Percentiles rank a stretch among this genome's conserved stretches.
phyloP scores from a whole-genome alignment of 2,329 filamentous ascomycete species.

The Aspergillus tamarii region DNA sequence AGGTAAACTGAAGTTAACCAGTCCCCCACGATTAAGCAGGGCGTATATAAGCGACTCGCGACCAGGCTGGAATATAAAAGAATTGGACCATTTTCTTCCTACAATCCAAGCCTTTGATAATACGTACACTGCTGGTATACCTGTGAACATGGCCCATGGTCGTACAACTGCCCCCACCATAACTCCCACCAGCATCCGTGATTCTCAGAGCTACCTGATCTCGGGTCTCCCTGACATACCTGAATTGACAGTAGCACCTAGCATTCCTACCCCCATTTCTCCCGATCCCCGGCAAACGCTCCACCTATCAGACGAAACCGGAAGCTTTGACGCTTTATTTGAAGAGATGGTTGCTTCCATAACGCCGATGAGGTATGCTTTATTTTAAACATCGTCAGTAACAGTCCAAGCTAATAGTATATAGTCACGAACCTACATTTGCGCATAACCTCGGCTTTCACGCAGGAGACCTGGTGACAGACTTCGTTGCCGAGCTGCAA shows the following conservation, averaged over 20 bases:
- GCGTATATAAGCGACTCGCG: background rate
- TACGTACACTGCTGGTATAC: background rate
- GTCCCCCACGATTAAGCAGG: too few species aligned
- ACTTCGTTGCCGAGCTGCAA: background rate
- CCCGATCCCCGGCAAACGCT: background rate
- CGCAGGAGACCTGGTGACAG: background rate
- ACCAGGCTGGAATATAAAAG: background rate
- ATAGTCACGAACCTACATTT: background rate
- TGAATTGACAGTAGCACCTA: background rate
- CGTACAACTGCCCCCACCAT: background rate
- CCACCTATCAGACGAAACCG: background rate
- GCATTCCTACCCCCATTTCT: background rate
- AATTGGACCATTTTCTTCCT: background rate
- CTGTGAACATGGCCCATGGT: background rate
- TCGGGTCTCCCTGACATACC: background rate
- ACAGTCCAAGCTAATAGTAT: background rate
- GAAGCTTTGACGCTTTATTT: background rate
- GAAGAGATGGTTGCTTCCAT: constrained; percentile 19
- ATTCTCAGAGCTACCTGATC: background rate
- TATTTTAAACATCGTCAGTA: background rate
- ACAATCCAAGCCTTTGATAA: background rate
- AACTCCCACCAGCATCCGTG: background rate
- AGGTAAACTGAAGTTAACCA: background rate
- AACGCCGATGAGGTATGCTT: background rate
- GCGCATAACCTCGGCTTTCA: background rate